phyloP scores from a whole-genome alignment of 352 stramenopile genomes.

The Globisporangium radiosum region DNA sequence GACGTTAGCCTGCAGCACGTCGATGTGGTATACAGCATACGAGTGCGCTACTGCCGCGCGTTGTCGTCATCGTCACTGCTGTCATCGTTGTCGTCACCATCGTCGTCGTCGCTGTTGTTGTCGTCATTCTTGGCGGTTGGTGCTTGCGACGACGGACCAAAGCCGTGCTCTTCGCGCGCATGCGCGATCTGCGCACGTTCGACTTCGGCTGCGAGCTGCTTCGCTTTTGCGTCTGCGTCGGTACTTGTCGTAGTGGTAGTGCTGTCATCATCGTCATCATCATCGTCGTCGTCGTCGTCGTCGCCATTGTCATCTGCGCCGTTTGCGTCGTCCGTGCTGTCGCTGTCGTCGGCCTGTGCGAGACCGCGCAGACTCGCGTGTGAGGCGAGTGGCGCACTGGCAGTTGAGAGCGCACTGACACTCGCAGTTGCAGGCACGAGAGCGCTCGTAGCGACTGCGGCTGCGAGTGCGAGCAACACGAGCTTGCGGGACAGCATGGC shows the following conservation, averaged over 20 bases:
- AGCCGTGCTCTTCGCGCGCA: no score
- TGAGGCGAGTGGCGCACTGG: no score
- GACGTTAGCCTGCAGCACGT: no score
- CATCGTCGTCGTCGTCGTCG: not conserved
- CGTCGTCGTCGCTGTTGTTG: not conserved
- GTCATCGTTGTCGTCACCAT: not conserved
- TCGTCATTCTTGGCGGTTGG: not conserved
- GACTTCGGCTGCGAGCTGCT: not conserved
- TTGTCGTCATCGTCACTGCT: not conserved
- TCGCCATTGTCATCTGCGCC: not conserved
- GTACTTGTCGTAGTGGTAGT: no score
- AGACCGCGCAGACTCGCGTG: constrained; percentile 5
- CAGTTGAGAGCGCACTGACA: not conserved
- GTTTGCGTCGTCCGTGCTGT: not conserved
- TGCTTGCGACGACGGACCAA: no score
- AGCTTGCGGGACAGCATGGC: constrained; percentile 10
- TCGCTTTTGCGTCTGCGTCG: not conserved
- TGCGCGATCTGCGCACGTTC: no score
- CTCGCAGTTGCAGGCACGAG: not conserved
- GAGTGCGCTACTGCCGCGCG: no score
- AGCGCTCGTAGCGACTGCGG: not conserved
- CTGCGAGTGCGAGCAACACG: constrained; percentile 6
- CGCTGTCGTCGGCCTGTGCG: constrained; percentile 1
- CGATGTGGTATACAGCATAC: no score
- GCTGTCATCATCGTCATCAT: constrained; percentile 1